Base-by-base conservation (phyloP, 345 rosid genomes). In the Nephelium lappaceum region DNA sequence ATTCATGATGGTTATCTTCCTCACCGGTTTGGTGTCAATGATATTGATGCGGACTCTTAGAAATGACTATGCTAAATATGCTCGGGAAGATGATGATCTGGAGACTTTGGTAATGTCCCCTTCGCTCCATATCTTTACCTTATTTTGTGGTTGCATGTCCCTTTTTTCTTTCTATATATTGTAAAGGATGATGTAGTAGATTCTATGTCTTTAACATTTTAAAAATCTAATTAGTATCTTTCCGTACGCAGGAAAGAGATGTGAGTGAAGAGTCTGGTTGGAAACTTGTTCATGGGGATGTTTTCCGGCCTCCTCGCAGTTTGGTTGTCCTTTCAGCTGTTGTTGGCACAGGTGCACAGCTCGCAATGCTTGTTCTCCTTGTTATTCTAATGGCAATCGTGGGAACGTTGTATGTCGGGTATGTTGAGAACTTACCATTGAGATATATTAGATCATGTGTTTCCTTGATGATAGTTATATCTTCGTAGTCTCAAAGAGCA, bases 251-350 rank as follows among this genome's bases (percentile, higher is more conserved):
- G 98, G 98, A 94, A 88, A 91, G 98, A 76, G 98, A 94, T 87
- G 98, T 91, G 74, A 93, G 92, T 79, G 98, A 94, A 86, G 98
- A 94, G 84, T 91, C 98, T 79, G 98, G 98, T 69, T 94, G 98
- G 98, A 94, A 94, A 85, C 96, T 94, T 84, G 98, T 94, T 75
- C 98, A 94, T 75, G 98, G 98, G 0, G 98, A 94, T 91, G 98
- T 94, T 81, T 94, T 94, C 86, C 88, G 98, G 67, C 90, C 92
- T 64, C 93, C 96, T 70, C 86, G 81, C 71, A 82, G 80, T 86
- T 79, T 90, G 81, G 94, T 88, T 81, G 58, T 93, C 73, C 87
- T 94, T 75, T 91, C 98, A 83, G 98, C 98, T 79, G 92, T 94
- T 78, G 98, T 94, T 72, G 98, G 98, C 47, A 94, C 97, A 23